Percentiles rank a stretch among this genome's conserved stretches.
Conservation (phyloP, 176 grass and related monocot genomes). For the Phyllostachys edulis region DNA sequence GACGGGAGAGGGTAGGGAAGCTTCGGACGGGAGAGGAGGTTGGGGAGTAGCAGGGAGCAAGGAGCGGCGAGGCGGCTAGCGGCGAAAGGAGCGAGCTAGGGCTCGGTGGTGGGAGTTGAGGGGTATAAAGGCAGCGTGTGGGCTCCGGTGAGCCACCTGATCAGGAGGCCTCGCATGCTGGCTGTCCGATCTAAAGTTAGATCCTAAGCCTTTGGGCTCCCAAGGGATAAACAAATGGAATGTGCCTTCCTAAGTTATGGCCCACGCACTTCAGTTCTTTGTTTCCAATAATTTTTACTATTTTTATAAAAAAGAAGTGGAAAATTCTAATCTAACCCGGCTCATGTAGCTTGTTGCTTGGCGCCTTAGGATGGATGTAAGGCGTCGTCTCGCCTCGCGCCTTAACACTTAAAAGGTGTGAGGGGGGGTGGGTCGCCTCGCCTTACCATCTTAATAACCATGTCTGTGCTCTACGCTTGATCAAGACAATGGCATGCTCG, state of each 20-base stretch:
- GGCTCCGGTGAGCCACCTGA: neutral
- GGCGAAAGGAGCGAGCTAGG: neutral
- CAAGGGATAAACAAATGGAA: neutral
- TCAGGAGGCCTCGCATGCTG: neutral
- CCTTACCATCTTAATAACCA: too few species aligned
- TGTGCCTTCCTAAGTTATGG: neutral
- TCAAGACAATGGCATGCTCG: neutral
- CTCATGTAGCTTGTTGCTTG: too few species aligned
- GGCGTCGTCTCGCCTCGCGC: too few species aligned
- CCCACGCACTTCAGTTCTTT: neutral
- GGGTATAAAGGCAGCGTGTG: neutral
- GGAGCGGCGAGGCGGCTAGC: neutral
- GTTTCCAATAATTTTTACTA: too few species aligned
- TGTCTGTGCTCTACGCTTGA: neutral
- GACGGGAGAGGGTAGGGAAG: too few species aligned
- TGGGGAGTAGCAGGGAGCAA: neutral
- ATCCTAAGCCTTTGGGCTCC: neutral
- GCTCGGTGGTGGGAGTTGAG: neutral
- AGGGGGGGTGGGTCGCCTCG: too few species aligned
- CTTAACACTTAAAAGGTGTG: too few species aligned
- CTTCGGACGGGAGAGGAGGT: too few species aligned
- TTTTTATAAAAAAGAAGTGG: too few species aligned
- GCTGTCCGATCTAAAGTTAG: neutral
- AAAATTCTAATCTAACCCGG: too few species aligned
- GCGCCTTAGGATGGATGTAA: too few species aligned